Evolutionary conservation across 805 yeast species (phyloP).

Genomic region (Pichia gijzeniarum): DNA sequence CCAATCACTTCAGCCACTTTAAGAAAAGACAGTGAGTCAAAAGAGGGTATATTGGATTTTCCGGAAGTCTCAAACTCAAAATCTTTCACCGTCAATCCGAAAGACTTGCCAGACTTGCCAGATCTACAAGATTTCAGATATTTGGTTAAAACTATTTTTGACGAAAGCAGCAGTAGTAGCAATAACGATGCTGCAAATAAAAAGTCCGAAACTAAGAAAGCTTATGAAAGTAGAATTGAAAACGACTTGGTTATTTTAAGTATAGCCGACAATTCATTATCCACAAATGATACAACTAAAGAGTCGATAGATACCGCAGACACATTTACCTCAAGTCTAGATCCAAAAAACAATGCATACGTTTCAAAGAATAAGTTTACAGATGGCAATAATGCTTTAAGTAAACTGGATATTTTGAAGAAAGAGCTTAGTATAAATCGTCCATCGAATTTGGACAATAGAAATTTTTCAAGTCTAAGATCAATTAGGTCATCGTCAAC

Average conservation of each 20-base stretch:
- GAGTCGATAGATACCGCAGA: not conserved
- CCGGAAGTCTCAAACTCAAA: constrained; percentile 6
- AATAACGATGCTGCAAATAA: not conserved
- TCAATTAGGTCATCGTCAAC: constrained; percentile 25
- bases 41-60: not conserved
- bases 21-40: not conserved
- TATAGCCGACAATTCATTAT: constrained; percentile 1
- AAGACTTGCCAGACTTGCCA: constrained; percentile 23
- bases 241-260: constrained; percentile 5
- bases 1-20: not conserved
- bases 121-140: constrained; percentile 27
- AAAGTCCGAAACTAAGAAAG: not conserved
- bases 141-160: constrained; percentile 29
- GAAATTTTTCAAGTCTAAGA: constrained; percentile 9
- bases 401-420: constrained; percentile 21
- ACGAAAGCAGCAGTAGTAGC: constrained; percentile 1
- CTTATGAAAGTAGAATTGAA: not conserved
- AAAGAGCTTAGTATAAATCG: constrained; percentile 10
- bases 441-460: not conserved
- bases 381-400: constrained; percentile 8
- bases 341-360: constrained; percentile 17
- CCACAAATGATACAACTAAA: not conserved
- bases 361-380: not conserved
- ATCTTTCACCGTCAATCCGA: constrained; percentile 18
- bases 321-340: constrained; percentile 17